Base-by-base conservation (phyloP, 2,329 filamentous ascomycete species). In the Epichloe gansuensis region DNA sequence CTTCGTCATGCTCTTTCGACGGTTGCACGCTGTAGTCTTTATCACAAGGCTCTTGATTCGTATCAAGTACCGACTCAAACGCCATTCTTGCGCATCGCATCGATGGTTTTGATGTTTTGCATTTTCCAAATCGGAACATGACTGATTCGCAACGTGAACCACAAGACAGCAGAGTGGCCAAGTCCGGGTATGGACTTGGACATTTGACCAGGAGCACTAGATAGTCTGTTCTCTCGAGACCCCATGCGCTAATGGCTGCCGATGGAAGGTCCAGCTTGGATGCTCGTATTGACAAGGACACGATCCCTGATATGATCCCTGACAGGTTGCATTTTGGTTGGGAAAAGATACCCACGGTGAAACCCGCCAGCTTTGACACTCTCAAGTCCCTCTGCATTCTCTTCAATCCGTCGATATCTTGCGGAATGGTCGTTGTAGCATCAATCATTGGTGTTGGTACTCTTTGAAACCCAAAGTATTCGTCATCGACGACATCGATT, bases 231-330 rank as follows among this genome's bases (percentile, higher is more conserved):
- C 73, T 67, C 13, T 77, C 67, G 11, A 95, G 64, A 54, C 84
- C 76, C 89, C 89, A 95, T 1, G 89, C 86, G 60, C 84, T 75
- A 66, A 88, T 77, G 0, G 81, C 82, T 60, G 90, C 86, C 39
- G 84, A 75, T 0, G 87, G 84, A 12, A 95, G 78, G 0, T 78
- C 81, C 1, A 95, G 76, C 58, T 85, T 85, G 4, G 75, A 71
- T 34, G 87, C 77, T 4, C 80, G 81, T 34, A 86, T 77, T 0
- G 89, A 88, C 2, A 93, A 66, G 4, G 80, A 81, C 17, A 93
- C 65, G 3, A 76, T 71, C 1, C 1, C 17, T 21, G 17, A 21
- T 2, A 21, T 21, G 17, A 21, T 21, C 17, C 53, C 54, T 8
- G 58, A 53, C 69, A 74, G 11, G 69, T 74, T 64, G 1, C 58